Evolutionary conservation across 1,284 basidiomycete species (phyloP).

Genomic region (Marasmius oreades): DNA sequence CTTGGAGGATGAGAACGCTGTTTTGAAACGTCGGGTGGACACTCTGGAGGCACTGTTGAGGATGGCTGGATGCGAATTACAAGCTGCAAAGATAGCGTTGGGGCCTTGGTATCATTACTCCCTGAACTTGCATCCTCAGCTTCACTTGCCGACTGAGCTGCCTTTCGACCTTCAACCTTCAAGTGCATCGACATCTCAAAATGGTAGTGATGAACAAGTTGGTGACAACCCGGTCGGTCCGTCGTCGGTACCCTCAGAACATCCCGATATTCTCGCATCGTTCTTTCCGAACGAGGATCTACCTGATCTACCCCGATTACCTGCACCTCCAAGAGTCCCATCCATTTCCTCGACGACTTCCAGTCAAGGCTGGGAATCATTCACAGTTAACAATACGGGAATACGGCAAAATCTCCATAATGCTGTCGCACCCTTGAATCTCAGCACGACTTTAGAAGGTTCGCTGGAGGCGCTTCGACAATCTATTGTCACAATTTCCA

Average conservation of each 20-base stretch:
- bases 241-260: constrained; percentile 18
- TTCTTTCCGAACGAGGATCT: constrained; percentile 4
- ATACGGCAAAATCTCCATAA: constrained; percentile 18
- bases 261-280: background rate
- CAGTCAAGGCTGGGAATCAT: constrained; percentile 11
- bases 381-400: constrained; percentile 16
- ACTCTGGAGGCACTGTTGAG: constrained; percentile 50
- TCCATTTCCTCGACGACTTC: background rate
- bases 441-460: constrained; percentile 56
- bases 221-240: background rate
- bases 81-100: constrained; percentile 44
- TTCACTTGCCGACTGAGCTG: constrained; percentile 16
- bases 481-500: constrained; percentile 55
- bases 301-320: background rate
- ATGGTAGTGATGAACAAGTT: background rate
- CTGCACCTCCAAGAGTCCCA: background rate
- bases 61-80: constrained; percentile 48
- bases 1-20: constrained; percentile 57
- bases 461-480: constrained; percentile 57
- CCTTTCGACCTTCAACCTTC: constrained; percentile 20
- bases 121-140: background rate
- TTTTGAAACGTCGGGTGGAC: constrained; percentile 50
- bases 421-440: constrained; percentile 53
- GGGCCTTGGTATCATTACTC: constrained; percentile 58
- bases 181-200: constrained; percentile 17